Base-by-base conservation (phyloP, 192 early-diverging fungal species). In the Backusella sp. region DNA sequence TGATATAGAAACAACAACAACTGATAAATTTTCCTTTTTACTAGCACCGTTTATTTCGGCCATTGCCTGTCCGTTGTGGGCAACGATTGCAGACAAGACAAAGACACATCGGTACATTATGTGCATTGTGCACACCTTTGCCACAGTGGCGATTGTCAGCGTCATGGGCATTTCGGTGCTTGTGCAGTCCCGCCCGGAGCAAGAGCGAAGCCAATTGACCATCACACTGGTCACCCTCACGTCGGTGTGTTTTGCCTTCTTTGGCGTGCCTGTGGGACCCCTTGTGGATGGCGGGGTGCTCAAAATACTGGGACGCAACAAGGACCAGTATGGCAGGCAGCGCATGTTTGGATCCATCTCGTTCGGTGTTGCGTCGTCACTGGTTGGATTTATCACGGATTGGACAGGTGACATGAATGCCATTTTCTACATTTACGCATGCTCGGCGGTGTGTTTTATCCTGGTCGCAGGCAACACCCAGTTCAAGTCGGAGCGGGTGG, bases 31-130 rank as follows among this genome's bases (percentile, higher is more conserved):
- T 36, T 4, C 36, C 23, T 52, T 49, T 15, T 32, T 26, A 6
- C 19, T 76, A 75, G 84, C 84, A n/a, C 84, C 84, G 0, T 85
- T 85, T 69, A 77, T 85, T 41, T 81, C 84, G 21, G 84, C 84
- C 26, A 66, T 85, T 23, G 83, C 82, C 6, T 85, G 84, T 80
- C 84, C 84, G 0, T 73, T 85, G 15, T 85, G 84, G 84, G 79
- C 84, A 26, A 72, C 80, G 0, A 66, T 85, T 7, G 84, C 84
- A 2, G 84, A 85, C 52, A 81, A 79, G 67, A 81, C 80, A n/a
- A 77, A 81, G 34, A 76, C 82, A 3, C 84, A 85, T 56, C 19
- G 78, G 19, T 81, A 74, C 28, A 85, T 85, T 15, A 81, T 85
- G 77, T 79, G 80, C 44, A 69, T 81, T 19, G 77, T 84, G 6